phyloP scores from a whole-genome alignment of 495 filamentous ascomycete genomes.

The Immersiella caudata region DNA sequence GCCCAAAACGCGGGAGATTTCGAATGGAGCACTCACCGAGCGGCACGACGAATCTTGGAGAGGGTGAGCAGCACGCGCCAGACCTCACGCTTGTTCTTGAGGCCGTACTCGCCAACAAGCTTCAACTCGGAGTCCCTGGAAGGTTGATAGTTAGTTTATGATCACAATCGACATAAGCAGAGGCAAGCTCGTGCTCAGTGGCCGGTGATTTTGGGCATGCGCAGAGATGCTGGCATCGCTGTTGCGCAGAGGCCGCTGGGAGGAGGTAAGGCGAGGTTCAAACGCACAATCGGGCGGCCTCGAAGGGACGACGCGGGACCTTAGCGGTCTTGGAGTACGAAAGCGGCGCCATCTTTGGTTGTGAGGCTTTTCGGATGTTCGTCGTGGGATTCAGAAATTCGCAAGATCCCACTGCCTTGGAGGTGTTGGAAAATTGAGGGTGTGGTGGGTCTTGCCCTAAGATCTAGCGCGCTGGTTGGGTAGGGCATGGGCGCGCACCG shows the following conservation, averaged over 20 bases:
- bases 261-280: conserved; percentile 28
- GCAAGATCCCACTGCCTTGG: not conserved
- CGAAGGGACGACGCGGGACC: conserved; percentile 85
- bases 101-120: conserved; percentile 98
- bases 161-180: conserved; percentile 88
- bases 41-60: conserved; percentile 99
- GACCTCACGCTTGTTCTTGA: conserved; percentile 99
- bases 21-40: conserved; percentile 69
- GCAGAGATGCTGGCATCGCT: conserved; percentile 46
- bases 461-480: conserved; percentile 9
- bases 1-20: conserved; percentile 4
- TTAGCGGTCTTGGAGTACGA: conserved; percentile 99
- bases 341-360: conserved; percentile 53
- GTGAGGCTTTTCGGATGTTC: conserved; percentile 39
- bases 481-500: conserved; percentile 35
- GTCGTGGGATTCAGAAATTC: conserved; percentile 20
- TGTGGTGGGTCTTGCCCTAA: conserved; percentile 44
- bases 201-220: conserved; percentile 63
- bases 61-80: conserved; percentile 99
- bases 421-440: conserved; percentile 32
- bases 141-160: conserved; percentile 48
- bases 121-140: conserved; percentile 97
- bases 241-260: conserved; percentile 42
- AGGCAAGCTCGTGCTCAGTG: conserved; percentile 98
- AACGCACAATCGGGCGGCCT: conserved; percentile 94